Conservation (phyloP, 352 stramenopile genomes). For the Globisporangium radiosum region DNA sequence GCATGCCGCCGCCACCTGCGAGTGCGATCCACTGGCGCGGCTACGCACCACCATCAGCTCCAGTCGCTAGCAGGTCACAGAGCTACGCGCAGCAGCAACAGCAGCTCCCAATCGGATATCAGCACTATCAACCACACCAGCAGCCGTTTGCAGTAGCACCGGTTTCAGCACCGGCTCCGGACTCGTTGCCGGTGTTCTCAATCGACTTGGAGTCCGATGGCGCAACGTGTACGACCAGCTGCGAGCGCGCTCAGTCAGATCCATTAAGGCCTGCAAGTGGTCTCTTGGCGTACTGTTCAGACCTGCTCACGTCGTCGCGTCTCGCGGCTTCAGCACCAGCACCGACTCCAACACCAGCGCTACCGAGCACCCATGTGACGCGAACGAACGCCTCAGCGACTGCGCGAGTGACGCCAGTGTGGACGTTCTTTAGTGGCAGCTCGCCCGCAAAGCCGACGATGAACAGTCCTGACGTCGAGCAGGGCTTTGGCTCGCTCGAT, state of each 20-base stretch:
- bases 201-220: not conserved
- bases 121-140: not conserved
- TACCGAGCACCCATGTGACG: not conserved
- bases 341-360: not conserved
- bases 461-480: not conserved
- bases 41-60: not conserved
- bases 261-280: conserved; percentile 11
- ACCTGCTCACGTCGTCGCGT: conserved; percentile 26
- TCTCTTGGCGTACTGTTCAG: conserved; percentile 36
- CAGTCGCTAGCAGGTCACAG: not conserved
- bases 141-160: not conserved
- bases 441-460: not conserved
- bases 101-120: not conserved
- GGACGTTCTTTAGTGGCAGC: not conserved
- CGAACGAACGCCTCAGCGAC: no score
- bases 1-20: not conserved
- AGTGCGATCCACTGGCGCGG: conserved; percentile 2
- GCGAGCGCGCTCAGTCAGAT: not conserved
- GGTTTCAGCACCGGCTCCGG: not conserved
- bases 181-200: not conserved
- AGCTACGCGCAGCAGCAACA: not conserved
- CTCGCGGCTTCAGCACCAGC: conserved; percentile 1
- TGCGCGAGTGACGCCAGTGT: not conserved
- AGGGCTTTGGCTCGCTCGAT: not conserved
- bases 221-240: not conserved